Base-by-base conservation (phyloP, 805 yeast genomes). In the Wickerhamomyces silvicola region DNA sequence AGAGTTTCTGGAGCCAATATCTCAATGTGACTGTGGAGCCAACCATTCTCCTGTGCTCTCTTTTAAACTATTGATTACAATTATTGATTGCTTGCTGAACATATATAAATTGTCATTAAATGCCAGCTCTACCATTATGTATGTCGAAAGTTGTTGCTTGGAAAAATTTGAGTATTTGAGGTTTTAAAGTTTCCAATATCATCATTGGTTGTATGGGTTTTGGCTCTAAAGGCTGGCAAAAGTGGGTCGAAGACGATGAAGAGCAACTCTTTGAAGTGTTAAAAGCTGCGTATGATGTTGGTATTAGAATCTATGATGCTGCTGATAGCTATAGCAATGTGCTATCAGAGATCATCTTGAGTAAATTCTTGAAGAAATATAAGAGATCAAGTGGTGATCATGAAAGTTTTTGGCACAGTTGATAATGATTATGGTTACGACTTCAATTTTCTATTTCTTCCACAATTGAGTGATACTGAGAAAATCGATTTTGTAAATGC, bases 121-220 rank as follows among this genome's bases (percentile, higher is more conserved):
- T n/a, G n/a, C n/a, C n/a, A n/a, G n/a, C n/a, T n/a, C n/a, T n/a
- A n/a, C n/a, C n/a, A n/a, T n/a, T n/a, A n/a, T n/a, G n/a, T n/a
- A n/a, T n/a, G n/a, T 20, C 10, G 10, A 27, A 38, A 25, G 13
- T 27, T n/a, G n/a, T n/a, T n/a, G n/a, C n/a, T 9, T 39, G 48
- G 48, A 22, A 13, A 10, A 43, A 38, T 16, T 39, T 56, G 15
- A 77, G 77, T 4, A 41, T 46, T 10, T 59, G 73, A 0, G 78
- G 78, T 4, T 56, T 73, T 27, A 60, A 62, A 36, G 56, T 72
- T 16, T 65, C 78, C 17, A 60, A 60, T 25, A 45, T 72, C 21
- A 59, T 73, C 31, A 64, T 72, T 8, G 80, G 78, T 5, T 70
- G 75, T 42, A 72, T 72, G 78, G 51, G 69, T 2, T 54, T 33